Base-by-base conservation (phyloP, 2,329 filamentous ascomycete species). In the Ceratocystis harringtonii region DNA sequence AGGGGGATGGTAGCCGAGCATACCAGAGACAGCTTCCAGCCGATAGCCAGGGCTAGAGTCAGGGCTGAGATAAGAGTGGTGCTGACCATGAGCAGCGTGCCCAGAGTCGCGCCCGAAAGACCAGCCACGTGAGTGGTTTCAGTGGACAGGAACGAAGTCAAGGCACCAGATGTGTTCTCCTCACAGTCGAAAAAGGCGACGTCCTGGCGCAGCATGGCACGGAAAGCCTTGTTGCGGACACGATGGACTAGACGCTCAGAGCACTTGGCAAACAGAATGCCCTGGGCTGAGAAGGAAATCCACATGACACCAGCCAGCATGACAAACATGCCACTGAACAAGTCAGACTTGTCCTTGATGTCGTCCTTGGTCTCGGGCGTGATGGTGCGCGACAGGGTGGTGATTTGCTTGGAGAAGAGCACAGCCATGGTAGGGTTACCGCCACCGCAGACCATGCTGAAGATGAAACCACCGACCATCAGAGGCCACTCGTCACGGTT, bases 171-270 rank as follows among this genome's bases (percentile, higher is more conserved):
- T 5, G 88, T 91, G 73, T 97, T 95, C 74, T 94, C 88, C 69
- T 95, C 89, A 57, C 80, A 81, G 74, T 97, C 94, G 70, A 96
- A 99, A 75, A 92, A 97, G 32, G 85, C 79, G 67, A 97, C 92
- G 69, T 97, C 94, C 75, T 97, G 92, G 69, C 92, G 88, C 63
- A 97, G 83, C 78, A 97, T 90, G 28, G 87, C 81, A 41, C 92
- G 82, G 78, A 99, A 96, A 5, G 91, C 88, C 66, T 80, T 80
- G 74, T 94, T 85, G 70, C 94, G 84, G 1, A 92, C 90, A 22
- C 90, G 85, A 72, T 90, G 89, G 65, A 96, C 83, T 28, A 97
- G 81, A 50, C 85, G 82, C 76, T 95, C 90, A n/a, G 90, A 94
- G 76, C 89, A 92, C 71, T 85, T 85, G 19, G 90, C 92, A 70